Evolutionary conservation across 306 rosid species (phyloP).

Genomic region (Purshia tridentata): DNA sequence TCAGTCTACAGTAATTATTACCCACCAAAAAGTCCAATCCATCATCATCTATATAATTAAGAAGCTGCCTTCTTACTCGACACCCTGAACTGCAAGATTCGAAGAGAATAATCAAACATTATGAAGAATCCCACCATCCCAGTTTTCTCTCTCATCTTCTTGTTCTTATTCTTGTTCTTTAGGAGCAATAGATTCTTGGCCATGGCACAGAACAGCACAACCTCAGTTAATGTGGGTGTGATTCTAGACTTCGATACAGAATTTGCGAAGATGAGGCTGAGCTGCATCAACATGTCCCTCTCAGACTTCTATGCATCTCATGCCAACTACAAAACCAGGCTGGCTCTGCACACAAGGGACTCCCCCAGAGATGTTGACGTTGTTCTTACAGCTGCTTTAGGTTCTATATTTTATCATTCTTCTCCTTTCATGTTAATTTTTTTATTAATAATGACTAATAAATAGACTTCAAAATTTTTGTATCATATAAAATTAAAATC

Average conservation of each 20-base stretch:
- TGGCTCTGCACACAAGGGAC: conserved; percentile 19
- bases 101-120: not conserved
- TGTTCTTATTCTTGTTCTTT: not conserved
- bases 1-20: not conserved
- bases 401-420: too few species aligned
- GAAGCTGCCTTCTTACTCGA: not conserved
- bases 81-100: not conserved
- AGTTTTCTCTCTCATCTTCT: not conserved
- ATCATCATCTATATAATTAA: not conserved
- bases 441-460: too few species aligned
- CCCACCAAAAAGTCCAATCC: not conserved
- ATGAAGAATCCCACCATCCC: not conserved
- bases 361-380: conserved; percentile 12
- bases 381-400: conserved; percentile 20
- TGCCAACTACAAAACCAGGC: conserved; percentile 25
- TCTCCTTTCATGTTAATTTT: not conserved
- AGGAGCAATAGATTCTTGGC: not conserved
- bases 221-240: conserved; percentile 31
- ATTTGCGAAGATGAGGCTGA: too few species aligned
- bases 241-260: conserved; percentile 25
- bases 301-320: conserved; percentile 32
- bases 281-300: too few species aligned
- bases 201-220: conserved; percentile 7
- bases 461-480: too few species aligned
- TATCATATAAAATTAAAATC: too few species aligned